Conservation (phyloP, 73 alveolate genomes). For the Tetrahymena borealis region DNA sequence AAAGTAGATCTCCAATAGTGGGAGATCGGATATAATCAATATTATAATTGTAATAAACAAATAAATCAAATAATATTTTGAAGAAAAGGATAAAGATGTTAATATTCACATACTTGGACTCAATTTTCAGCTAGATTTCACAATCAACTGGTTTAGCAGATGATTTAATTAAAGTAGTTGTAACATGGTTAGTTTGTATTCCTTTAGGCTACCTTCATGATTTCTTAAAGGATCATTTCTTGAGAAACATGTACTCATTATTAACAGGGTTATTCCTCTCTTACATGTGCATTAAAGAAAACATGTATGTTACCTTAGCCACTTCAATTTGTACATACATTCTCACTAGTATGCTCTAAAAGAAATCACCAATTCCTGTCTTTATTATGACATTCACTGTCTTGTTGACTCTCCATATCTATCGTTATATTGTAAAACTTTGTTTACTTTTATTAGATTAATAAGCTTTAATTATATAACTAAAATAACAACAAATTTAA, state of each 20-base stretch:
- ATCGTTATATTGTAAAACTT: background rate
- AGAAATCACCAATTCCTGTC: background rate
- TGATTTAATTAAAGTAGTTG: background rate
- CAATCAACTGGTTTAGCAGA: background rate
- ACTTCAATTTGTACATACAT: background rate
- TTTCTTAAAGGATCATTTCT: background rate
- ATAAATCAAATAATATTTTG: background rate
- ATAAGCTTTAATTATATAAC: background rate
- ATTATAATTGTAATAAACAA: background rate
- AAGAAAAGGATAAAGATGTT: background rate
- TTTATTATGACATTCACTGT: background rate
- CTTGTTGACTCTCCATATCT: background rate
- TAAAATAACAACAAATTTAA: background rate
- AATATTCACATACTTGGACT: background rate
- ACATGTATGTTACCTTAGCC: background rate
- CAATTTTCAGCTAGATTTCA: background rate
- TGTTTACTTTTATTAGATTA: background rate
- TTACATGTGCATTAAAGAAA: background rate
- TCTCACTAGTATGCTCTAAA: background rate
- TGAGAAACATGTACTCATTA: background rate
- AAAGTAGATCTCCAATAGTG: too few species aligned
- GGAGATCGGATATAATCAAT: background rate
- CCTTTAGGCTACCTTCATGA: background rate
- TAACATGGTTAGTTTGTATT: background rate
- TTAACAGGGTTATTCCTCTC: background rate